These are phyloP conservation scores for Lactuca sativa DNA, from an alignment of 129 eudicot genomes.

Conservation along the genomic window DNA sequence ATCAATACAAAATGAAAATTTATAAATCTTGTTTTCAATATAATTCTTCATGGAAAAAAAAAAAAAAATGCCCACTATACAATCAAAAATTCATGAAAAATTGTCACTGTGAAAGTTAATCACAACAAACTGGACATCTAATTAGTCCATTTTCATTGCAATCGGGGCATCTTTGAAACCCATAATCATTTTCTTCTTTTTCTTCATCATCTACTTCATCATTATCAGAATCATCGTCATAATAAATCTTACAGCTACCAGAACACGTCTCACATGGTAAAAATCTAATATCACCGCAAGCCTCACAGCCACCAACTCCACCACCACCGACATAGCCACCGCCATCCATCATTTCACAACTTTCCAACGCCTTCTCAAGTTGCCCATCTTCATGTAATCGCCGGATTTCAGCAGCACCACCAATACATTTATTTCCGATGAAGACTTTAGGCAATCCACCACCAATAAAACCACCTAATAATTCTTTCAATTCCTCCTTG, in stretches of 20 bases:
- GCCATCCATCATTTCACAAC: conserved; percentile 51
- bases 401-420: conserved; percentile 76
- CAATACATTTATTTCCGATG: conserved; percentile 55
- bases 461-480: conserved; percentile 45
- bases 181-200: conserved; percentile 54
- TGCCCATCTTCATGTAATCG: conserved; percentile 73
- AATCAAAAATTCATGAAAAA: conserved; percentile 18
- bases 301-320: conserved; percentile 56
- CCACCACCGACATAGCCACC: conserved; percentile 36
- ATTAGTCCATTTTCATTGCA: conserved; percentile 94
- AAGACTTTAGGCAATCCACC: conserved; percentile 82
- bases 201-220: conserved; percentile 41
- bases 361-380: conserved; percentile 66
- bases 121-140: conserved; percentile 90
- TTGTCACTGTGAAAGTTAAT: conserved; percentile 28
- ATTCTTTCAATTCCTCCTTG: conserved; percentile 76
- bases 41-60: conserved; percentile 1
- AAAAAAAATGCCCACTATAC: conserved; percentile 25
- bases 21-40: conserved; percentile 18
- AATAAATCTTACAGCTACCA: conserved; percentile 88
- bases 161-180: conserved; percentile 87
- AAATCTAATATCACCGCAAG: conserved; percentile 88
- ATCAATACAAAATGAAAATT: conserved; percentile 1
- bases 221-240: conserved; percentile 53
- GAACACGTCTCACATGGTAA: conserved; percentile 94